These are phyloP conservation scores for Vicia faba DNA, from an alignment of 306 rosid species.

Conservation along the genomic window DNA sequence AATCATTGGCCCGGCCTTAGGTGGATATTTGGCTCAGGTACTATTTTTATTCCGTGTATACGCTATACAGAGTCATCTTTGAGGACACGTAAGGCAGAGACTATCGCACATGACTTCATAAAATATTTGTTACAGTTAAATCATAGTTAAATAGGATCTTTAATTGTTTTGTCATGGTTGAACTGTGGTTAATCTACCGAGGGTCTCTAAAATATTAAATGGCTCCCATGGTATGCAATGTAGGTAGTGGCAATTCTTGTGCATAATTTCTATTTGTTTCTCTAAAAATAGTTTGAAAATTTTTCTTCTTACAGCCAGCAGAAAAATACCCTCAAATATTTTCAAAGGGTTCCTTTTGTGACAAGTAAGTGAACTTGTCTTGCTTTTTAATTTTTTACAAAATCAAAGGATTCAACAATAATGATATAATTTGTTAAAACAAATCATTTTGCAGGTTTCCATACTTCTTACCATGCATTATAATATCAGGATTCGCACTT, in stretches of 20 bases:
- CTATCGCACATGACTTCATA: too few relatives aligned
- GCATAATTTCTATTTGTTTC: conserved; percentile 2
- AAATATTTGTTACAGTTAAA: too few relatives aligned
- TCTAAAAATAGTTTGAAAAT: conserved; percentile 17
- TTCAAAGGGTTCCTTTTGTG: conserved; percentile 63
- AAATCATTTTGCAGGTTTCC: conserved; percentile 46
- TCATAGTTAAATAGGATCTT: too few relatives aligned
- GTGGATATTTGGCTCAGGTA: conserved; percentile 93
- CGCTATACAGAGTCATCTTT: too few relatives aligned
- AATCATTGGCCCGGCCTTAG: conserved; percentile 87
- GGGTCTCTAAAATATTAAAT: too few relatives aligned
- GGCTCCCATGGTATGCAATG: too few relatives aligned
- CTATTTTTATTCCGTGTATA: conserved; percentile 1
- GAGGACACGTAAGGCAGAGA: too few relatives aligned
- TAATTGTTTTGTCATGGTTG: too few relatives aligned
- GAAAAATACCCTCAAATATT: conserved; percentile 75
- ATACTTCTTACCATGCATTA: conserved; percentile 45
- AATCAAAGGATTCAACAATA: background rate
- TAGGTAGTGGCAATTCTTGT: background rate
- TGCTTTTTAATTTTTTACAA: conserved; percentile 6
- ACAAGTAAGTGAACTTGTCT: conserved; percentile 57
- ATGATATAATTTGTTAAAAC: background rate
- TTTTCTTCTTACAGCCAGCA: conserved; percentile 60
- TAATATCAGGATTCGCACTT: conserved; percentile 43
- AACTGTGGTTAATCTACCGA: too few relatives aligned